phyloP scores from a whole-genome alignment of 176 grass and related monocot species.

The Oryza australiensis region DNA sequence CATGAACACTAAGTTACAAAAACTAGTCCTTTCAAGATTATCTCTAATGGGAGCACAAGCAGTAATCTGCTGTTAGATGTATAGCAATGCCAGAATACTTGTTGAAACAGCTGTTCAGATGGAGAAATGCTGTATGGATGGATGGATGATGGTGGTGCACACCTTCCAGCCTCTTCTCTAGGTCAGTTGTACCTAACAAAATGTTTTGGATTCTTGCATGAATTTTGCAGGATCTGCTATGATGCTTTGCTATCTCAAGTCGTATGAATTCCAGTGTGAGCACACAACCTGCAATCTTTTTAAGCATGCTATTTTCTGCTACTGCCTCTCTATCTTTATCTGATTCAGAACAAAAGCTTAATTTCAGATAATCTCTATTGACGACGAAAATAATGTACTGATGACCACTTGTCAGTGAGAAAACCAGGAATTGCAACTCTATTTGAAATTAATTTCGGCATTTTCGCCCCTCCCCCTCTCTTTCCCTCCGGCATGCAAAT shows the following conservation, averaged over 20 bases:
- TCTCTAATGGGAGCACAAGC: neutral
- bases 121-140: neutral
- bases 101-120: neutral
- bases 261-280: neutral
- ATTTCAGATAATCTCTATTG: neutral
- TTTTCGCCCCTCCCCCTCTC: too few relatives aligned
- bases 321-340: neutral
- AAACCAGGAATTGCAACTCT: too few relatives aligned
- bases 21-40: neutral
- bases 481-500: too few relatives aligned
- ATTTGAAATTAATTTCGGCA: too few relatives aligned
- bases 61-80: neutral
- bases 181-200: slow-evolving; percentile 20
- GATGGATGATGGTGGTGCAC: neutral
- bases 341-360: neutral
- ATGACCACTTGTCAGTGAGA: neutral
- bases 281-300: neutral
- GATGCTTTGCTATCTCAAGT: neutral
- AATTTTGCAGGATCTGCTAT: neutral
- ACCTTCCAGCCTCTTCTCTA: neutral
- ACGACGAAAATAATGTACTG: neutral
- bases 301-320: neutral
- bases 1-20: neutral
- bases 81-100: neutral
- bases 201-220: slow-evolving; percentile 31